Percentiles rank a stretch among this genome's conserved stretches.
These are phyloP conservation scores for Raphanus hybrid DNA, from an alignment of 441 rosid species.

Conservation along the genomic window DNA sequence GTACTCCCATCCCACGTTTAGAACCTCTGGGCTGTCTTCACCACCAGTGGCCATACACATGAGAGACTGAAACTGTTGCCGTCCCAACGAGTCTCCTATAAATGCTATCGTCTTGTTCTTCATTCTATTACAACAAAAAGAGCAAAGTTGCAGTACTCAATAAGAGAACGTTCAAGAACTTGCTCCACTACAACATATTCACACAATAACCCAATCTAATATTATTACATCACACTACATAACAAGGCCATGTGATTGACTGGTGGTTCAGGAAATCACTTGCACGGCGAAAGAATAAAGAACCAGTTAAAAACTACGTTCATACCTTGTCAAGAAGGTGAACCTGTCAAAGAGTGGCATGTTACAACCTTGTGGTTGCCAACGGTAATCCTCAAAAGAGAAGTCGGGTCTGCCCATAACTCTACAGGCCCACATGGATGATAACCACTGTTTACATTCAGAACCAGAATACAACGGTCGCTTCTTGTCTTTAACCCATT, in stretches of 20 bases:
- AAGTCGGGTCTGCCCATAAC: constrained; percentile 71
- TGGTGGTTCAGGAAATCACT: too few species aligned
- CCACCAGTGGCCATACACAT: constrained; percentile 83
- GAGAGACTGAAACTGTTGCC: constrained; percentile 79
- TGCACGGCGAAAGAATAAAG: too few species aligned
- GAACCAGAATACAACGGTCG: constrained; percentile 77
- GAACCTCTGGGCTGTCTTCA: constrained; percentile 53
- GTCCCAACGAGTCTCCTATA: constrained; percentile 77
- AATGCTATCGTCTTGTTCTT: constrained; percentile 78
- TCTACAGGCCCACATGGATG: constrained; percentile 93
- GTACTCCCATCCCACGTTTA: constrained; percentile 63
- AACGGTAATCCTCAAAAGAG: constrained; percentile 70
- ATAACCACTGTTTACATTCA: constrained; percentile 86
- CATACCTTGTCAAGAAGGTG: constrained; percentile 69
- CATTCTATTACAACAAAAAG: constrained; percentile 52
- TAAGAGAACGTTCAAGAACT: not conserved
- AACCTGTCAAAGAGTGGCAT: constrained; percentile 65
- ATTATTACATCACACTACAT: not conserved
- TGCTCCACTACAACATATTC: constrained; percentile 3
- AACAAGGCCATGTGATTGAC: not conserved
- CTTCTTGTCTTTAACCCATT: constrained; percentile 71
- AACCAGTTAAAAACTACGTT: too few species aligned
- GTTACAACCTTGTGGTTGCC: constrained; percentile 81
- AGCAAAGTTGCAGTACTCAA: constrained; percentile 14
- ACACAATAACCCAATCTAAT: not conserved